Conservation (phyloP, 139 green algal species). For the Tetradesmus lagerheimii region DNA sequence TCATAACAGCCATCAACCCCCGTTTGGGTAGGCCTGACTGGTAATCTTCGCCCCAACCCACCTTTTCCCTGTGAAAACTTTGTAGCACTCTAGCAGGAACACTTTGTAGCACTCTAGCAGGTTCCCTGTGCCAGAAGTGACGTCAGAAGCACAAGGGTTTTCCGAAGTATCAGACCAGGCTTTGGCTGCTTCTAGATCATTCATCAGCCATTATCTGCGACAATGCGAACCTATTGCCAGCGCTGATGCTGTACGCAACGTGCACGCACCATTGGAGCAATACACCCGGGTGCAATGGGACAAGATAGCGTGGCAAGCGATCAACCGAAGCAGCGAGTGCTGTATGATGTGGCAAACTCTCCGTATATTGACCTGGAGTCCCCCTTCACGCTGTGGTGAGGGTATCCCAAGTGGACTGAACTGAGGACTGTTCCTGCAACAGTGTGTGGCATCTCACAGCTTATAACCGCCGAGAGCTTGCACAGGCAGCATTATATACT, state of each 20-base stretch:
- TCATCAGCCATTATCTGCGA: no score
- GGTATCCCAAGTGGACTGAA: neutral
- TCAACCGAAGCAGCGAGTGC: neutral
- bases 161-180: no score
- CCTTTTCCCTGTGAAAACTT: no score
- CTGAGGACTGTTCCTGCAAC: neutral
- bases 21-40: no score
- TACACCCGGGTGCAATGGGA: neutral
- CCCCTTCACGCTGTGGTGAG: constrained; percentile 60
- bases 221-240: neutral
- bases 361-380: constrained; percentile 58
- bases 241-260: neutral
- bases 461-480: neutral
- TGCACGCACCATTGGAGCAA: neutral
- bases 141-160: no score
- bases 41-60: no score
- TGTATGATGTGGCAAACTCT: constrained; percentile 48
- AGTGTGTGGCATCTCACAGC: neutral
- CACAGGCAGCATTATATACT: neutral
- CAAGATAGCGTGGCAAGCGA: neutral
- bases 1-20: no score
- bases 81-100: no score
- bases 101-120: no score
- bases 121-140: no score
- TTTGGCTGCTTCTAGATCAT: no score